Base-by-base conservation (phyloP, 441 rosid genomes). In the Jatropha podagrica region DNA sequence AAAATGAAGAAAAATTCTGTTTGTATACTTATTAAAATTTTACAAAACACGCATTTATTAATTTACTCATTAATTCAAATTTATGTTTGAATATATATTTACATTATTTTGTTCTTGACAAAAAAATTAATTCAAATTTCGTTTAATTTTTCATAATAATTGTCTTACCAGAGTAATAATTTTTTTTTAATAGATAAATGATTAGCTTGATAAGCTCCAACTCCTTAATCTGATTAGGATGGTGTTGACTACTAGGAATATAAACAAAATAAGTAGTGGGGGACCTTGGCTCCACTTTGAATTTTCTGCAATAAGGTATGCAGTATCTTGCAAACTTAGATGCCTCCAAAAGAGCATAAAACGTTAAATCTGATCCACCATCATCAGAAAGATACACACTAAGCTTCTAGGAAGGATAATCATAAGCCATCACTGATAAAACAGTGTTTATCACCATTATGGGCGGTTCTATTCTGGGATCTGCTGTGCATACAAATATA, bases 401-500 rank as follows among this genome's bases (percentile, higher is more conserved):
- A 7, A 90, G 85, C 80, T 89, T 91, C 59, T 89, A 83, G 0
- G 89, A 61, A 1, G 96, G 93, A 44, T 92, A 94, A 61, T 91
- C 85, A 7, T 86, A 87, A 5, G 96, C 91, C 88, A 86, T 71
- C 18, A 86, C 83, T 0, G 97, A 94, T 72, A 92, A 71, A 26
- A 93, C 86, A 0, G 97, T 90, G 82, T 87, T 94, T 1, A 85
- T 77, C 38, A 87, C 95, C 92, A 92, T 76, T 74, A 84, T 59
- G 4, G 94, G 91, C n/a, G 94, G 96, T 85, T 94, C 96, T 9
- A 87, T 75, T 15, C 11, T 68, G 0, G 94, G 96, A 74, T 90
- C 92, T 14, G 92, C 95, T 2, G 96, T 94, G 90, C 94, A 89
- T 13, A 91, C 91, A 38, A 88, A 94, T 2, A 92, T 69, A 76